These are phyloP conservation scores for Aeschynomene evenia DNA, from an alignment of 306 rosid genomes.

Conservation along the genomic window DNA sequence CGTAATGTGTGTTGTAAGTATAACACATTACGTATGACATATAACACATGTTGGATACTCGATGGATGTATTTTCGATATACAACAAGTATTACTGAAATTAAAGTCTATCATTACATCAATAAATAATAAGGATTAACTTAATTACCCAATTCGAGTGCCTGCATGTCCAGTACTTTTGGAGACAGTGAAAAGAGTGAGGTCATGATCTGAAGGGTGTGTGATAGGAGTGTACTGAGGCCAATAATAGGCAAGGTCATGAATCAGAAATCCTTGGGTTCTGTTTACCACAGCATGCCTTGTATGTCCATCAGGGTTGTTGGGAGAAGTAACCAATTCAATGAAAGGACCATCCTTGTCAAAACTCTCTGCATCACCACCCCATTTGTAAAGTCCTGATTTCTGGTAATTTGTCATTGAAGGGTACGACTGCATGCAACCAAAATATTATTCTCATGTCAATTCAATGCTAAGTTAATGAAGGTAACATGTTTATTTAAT, in stretches of 20 bases:
- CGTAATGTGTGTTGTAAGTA: no score
- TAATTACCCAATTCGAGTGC: constrained; percentile 89
- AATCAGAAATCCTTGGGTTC: constrained; percentile 53
- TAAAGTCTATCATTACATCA: background rate
- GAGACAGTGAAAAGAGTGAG: constrained; percentile 77
- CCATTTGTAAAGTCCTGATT: constrained; percentile 90
- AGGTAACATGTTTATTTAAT: background rate
- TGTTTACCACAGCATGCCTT: constrained; percentile 57
- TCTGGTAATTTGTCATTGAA: constrained; percentile 62
- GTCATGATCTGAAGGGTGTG: constrained; percentile 60
- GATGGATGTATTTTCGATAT: no score
- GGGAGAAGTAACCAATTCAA: constrained; percentile 87
- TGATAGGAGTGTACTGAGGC: constrained; percentile 91
- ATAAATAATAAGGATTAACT: no score
- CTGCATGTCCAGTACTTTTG: constrained; percentile 87
- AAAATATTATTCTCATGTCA: constrained; percentile 1
- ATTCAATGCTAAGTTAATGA: background rate
- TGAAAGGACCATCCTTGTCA: constrained; percentile 56
- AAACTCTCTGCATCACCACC: constrained; percentile 67
- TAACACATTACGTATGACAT: no score
- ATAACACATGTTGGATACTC: no score
- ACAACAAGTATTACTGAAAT: no score
- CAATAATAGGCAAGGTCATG: constrained; percentile 93
- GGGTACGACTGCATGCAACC: constrained; percentile 79
- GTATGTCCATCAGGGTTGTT: constrained; percentile 87